Evolutionary conservation across 2,329 filamentous ascomycete genomes (phyloP).

Genomic region (Trichophaea hybrida): DNA sequence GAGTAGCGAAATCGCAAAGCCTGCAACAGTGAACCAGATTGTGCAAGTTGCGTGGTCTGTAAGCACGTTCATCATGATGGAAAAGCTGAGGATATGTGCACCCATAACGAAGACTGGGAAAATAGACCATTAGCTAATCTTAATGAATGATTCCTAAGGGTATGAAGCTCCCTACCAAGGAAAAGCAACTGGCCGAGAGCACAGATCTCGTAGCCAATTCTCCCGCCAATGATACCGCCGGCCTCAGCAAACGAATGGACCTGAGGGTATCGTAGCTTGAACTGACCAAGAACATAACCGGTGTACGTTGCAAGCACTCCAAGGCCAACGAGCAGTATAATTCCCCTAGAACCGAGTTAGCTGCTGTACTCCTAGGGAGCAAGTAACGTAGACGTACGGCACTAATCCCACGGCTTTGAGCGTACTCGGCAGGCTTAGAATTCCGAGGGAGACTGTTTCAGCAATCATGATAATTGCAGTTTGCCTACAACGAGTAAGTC

Average conservation of each 20-base stretch:
- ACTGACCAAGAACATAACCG: conserved; percentile 46
- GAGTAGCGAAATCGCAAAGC: conserved; percentile 43
- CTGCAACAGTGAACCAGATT: conserved; percentile 48
- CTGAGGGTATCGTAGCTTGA: conserved; percentile 36
- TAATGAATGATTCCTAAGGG: neutral
- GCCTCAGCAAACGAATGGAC: conserved; percentile 55
- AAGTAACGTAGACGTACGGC: conserved; percentile 10
- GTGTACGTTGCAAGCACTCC: conserved; percentile 46
- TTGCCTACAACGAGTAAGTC: conserved; percentile 26
- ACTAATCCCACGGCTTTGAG: conserved; percentile 19
- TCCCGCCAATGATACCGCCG: conserved; percentile 47
- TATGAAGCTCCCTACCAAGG: conserved; percentile 30
- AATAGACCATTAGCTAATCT: neutral
- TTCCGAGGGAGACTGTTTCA: conserved; percentile 27
- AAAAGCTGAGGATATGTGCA: conserved; percentile 57
- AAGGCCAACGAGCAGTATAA: conserved; percentile 41
- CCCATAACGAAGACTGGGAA: conserved; percentile 47
- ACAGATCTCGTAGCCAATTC: conserved; percentile 46
- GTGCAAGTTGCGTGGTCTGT: conserved; percentile 48
- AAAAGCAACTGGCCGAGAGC: conserved; percentile 48
- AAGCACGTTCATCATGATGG: conserved; percentile 52
- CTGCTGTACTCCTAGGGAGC: neutral
- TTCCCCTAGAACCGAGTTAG: conserved; percentile 30
- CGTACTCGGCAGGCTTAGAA: conserved; percentile 25
- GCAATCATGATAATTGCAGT: conserved; percentile 31